Percentiles rank a stretch among this genome's conserved stretches.
phyloP scores from a whole-genome alignment of 1,284 basidiomycete genomes.

The Heterobasidion occidentale region DNA sequence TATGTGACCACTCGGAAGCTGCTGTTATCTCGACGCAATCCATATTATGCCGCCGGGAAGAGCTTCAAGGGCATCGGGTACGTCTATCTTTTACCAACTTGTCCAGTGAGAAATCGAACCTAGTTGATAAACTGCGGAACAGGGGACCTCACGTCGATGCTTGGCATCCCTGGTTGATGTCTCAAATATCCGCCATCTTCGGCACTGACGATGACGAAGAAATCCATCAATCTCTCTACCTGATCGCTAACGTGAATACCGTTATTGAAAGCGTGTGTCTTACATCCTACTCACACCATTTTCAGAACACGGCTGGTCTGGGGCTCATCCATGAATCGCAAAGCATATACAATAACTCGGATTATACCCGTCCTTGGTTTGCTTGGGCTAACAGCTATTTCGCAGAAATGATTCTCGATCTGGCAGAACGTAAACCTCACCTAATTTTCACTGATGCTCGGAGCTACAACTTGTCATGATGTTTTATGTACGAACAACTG shows the following conservation, averaged over 20 bases:
- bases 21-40: slow-evolving; percentile 56
- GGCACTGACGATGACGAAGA: slow-evolving; percentile 65
- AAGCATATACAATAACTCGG: slow-evolving; percentile 46
- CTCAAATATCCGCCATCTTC: slow-evolving; percentile 65
- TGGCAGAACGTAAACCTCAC: slow-evolving; percentile 64
- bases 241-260: slow-evolving; percentile 47
- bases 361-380: slow-evolving; percentile 75
- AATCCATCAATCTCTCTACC: slow-evolving; percentile 50
- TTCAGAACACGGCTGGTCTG: slow-evolving; percentile 62
- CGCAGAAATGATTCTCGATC: slow-evolving; percentile 71
- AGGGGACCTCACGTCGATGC: slow-evolving; percentile 70
- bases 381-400: slow-evolving; percentile 80
- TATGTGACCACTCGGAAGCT: slow-evolving; percentile 57
- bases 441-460: slow-evolving; percentile 48
- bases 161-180: slow-evolving; percentile 79
- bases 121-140: not conserved
- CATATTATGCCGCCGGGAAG: slow-evolving; percentile 59
- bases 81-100: slow-evolving; percentile 10
- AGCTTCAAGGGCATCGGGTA: slow-evolving; percentile 62
- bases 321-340: slow-evolving; percentile 73
- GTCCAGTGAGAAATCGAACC: too few relatives aligned
- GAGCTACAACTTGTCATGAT: slow-evolving; percentile 21
- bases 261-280: not conserved
- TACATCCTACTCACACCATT: not conserved
- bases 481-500: not conserved